phyloP scores from a whole-genome alignment of 352 stramenopile species.

The Pythium scleroteichum region DNA sequence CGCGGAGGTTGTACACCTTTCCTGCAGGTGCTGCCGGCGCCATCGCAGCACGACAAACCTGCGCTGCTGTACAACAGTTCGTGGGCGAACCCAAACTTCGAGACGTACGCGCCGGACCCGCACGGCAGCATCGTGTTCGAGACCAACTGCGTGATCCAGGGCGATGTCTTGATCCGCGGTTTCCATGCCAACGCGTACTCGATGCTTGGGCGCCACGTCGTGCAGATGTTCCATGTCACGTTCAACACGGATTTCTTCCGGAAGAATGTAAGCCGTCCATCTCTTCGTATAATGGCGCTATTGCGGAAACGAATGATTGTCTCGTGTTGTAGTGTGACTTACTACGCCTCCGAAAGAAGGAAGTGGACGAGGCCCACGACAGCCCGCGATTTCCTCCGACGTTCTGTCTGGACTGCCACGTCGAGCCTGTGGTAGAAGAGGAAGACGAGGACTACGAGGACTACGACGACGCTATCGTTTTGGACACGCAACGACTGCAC shows the following conservation, averaged over 20 bases:
- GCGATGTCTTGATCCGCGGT: conserved; percentile 65
- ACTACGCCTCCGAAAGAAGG: conserved; percentile 29
- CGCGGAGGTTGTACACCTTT: conserved; percentile 35
- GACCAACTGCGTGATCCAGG: conserved; percentile 72
- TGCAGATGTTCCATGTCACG: conserved; percentile 86
- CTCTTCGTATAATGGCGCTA: too few species aligned
- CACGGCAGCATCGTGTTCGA: conserved; percentile 35
- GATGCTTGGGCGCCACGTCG: conserved; percentile 77
- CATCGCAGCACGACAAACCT: conserved; percentile 30
- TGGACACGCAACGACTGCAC: conserved; percentile 3
- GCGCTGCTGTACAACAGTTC: conserved; percentile 38
- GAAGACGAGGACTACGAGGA: conserved; percentile 3
- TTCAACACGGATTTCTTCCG: conserved; percentile 85
- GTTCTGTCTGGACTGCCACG: conserved; percentile 31
- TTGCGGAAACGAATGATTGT: background rate
- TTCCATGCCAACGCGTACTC: conserved; percentile 76
- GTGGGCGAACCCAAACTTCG: conserved; percentile 35
- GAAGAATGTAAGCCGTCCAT: conserved; percentile 59
- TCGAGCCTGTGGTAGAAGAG: conserved; percentile 17
- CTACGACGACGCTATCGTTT: conserved; percentile 7
- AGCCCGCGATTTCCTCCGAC: conserved; percentile 32
- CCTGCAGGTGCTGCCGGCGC: conserved; percentile 30
- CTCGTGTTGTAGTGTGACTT: conserved; percentile 21
- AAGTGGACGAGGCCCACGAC: conserved; percentile 37
- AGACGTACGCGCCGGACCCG: conserved; percentile 32